Percentiles rank a stretch among this genome's conserved stretches.
Evolutionary conservation across 371 early-diverging fungal species (phyloP).

Genomic region (Apophysomyces variabilis): DNA sequence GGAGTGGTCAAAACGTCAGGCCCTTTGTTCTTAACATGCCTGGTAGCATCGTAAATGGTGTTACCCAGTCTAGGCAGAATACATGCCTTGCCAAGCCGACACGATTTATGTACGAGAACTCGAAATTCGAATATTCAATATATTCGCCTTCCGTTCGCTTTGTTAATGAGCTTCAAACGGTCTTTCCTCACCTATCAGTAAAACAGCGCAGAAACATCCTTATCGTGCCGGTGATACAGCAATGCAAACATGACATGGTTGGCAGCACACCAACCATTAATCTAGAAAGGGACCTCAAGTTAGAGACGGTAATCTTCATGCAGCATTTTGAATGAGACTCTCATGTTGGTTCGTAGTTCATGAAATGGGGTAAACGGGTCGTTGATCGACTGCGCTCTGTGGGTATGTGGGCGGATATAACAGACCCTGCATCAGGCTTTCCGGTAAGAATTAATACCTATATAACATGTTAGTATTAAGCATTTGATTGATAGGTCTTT

Average conservation of each 20-base stretch:
- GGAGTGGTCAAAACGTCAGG: too few relatives aligned
- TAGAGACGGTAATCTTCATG: slow-evolving; percentile 66
- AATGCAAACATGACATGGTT: slow-evolving; percentile 75
- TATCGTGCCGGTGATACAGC: slow-evolving; percentile 83
- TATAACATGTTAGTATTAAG: background rate
- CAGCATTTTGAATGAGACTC: background rate
- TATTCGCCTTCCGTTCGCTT: slow-evolving; percentile 43
- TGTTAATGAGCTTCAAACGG: slow-evolving; percentile 34
- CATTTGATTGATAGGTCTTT: slow-evolving; percentile 39
- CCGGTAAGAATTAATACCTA: slow-evolving; percentile 54
- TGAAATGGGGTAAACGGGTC: slow-evolving; percentile 70
- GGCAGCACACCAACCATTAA: slow-evolving; percentile 72
- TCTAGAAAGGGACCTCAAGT: slow-evolving; percentile 76
- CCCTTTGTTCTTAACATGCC: background rate
- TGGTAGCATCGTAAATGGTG: background rate
- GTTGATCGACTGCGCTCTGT: slow-evolving; percentile 53
- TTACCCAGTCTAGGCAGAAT: slow-evolving; percentile 13
- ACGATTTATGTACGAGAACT: slow-evolving; percentile 32
- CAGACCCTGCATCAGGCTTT: slow-evolving; percentile 93
- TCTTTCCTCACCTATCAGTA: slow-evolving; percentile 54
- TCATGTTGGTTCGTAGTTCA: slow-evolving; percentile 54
- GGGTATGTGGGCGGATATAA: slow-evolving; percentile 89
- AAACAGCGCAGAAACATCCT: slow-evolving; percentile 55
- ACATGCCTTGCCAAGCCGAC: slow-evolving; percentile 28
- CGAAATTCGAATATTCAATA: slow-evolving; percentile 45